A percentile compares a stretch with the other conserved stretches of the same genome.
Conservation (phyloP, 1,284 basidiomycete species). For the Chiua sp. region DNA sequence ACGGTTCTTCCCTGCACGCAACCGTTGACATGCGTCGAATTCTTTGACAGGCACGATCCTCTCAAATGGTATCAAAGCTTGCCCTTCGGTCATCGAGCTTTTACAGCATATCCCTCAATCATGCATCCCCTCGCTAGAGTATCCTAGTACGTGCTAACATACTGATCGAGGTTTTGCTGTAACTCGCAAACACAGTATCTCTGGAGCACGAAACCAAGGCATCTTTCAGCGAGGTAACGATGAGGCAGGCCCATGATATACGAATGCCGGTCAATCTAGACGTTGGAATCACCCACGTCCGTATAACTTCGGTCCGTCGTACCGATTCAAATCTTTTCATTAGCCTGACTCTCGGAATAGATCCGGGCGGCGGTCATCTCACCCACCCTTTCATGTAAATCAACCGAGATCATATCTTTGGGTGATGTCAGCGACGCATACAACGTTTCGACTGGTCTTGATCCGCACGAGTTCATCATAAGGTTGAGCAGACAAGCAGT, state of each 20-base stretch:
- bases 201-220: conserved; percentile 63
- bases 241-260: conserved; percentile 64
- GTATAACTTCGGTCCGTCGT: conserved; percentile 65
- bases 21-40: conserved; percentile 8
- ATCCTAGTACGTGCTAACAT: conserved; percentile 53
- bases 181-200: conserved; percentile 44
- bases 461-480: conserved; percentile 83
- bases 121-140: conserved; percentile 52
- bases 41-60: conserved; percentile 55
- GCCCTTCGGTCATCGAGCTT: conserved; percentile 64
- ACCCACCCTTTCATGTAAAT: conserved; percentile 66
- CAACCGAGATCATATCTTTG: conserved; percentile 80
- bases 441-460: conserved; percentile 75
- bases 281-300: conserved; percentile 67
- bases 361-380: conserved; percentile 69
- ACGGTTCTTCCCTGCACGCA: neutral
- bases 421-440: conserved; percentile 86
- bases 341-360: conserved; percentile 40
- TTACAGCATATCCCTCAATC: conserved; percentile 56
- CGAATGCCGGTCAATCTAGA: conserved; percentile 67
- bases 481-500: conserved; percentile 70
- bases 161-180: conserved; percentile 4
- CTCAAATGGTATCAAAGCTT: conserved; percentile 59
- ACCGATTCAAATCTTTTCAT: neutral
- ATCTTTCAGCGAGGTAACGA: conserved; percentile 62